Evolutionary conservation across 148 eudicot genomes (phyloP), one percentile per base, ranked within the genome.

Genomic region (Fallopia convolvulus): DNA sequence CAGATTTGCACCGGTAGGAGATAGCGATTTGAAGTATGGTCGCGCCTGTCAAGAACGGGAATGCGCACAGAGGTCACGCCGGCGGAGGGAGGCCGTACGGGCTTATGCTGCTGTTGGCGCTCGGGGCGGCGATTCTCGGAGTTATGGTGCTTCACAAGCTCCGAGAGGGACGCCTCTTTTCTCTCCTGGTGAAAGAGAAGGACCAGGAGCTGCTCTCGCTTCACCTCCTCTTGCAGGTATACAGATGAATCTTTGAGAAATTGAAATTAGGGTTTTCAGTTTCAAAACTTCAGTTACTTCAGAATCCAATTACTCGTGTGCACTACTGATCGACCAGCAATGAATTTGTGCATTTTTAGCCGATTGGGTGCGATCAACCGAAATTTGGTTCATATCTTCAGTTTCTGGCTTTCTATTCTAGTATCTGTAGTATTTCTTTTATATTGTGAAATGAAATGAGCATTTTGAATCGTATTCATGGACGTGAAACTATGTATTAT

Each of bases 141-240:
- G 87, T 90, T 2, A 83, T 89, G 90, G 78, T 84, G 4, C 79
- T 94, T 74, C 97, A 94, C 74, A 90, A 90, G 83, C 80, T 92
- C 21, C 82, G 89, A 49, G 97, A 94, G 53, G 85, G 86, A 0
- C 89, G 92, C 7, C 32, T 85, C 36, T 82, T 87, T 63, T 68
- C 79, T 50, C 85, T 86, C 21, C 83, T 92, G 58, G 75, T 89
- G 79, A 81, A 85, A 53, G 85, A 92, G 11, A 92, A 90, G 81
- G 93, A 94, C 40, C 85, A 79, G 11, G 81, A 94, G 40, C 88
- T 94, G 46, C 70, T 84, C 48, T 79, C 93, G 40, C 91, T 92
- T 76, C 90, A 89, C 30, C 83, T 86, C 75, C 91, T 90, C 74
- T 79, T 92, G 39, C 91, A 94, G 95, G 98, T 90, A n/a, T 8